These are phyloP conservation scores for Zelopaecilomyces penicillatus DNA, from an alignment of 2,329 filamentous ascomycete species.

Conservation along the genomic window DNA sequence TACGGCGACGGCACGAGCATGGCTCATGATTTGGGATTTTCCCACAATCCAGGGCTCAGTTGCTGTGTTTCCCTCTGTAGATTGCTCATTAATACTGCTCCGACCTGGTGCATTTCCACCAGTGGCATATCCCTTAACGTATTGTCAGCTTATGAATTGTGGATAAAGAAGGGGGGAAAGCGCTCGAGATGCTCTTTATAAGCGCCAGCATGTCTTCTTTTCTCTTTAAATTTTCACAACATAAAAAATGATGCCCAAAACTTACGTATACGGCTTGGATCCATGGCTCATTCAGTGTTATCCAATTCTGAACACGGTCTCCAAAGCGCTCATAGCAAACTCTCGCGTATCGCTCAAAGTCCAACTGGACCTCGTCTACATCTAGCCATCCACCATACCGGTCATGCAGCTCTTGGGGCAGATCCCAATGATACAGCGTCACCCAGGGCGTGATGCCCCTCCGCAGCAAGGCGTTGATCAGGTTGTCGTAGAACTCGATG, in stretches of 20 bases:
- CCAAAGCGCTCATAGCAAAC: slow-evolving; percentile 33
- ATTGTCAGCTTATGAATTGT: background rate
- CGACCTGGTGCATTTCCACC: slow-evolving; percentile 27
- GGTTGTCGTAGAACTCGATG: slow-evolving; percentile 48
- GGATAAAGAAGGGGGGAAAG: no score
- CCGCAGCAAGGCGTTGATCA: slow-evolving; percentile 49
- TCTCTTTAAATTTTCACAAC: no score
- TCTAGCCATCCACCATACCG: slow-evolving; percentile 28
- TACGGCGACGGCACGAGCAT: slow-evolving; percentile 22
- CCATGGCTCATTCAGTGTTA: slow-evolving; percentile 32
- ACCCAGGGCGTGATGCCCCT: slow-evolving; percentile 52
- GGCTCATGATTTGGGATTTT: slow-evolving; percentile 27
- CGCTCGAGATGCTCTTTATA: no score
- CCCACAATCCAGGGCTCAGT: slow-evolving; percentile 29
- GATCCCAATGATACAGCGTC: slow-evolving; percentile 59
- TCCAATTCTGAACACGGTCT: slow-evolving; percentile 30
- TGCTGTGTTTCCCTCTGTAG: slow-evolving; percentile 20
- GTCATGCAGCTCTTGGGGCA: slow-evolving; percentile 27
- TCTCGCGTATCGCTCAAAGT: slow-evolving; percentile 29
- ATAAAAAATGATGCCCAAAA: background rate
- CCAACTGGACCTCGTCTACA: slow-evolving; percentile 20
- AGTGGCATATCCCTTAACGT: slow-evolving; percentile 20
- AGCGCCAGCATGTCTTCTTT: no score
- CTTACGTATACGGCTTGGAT: slow-evolving; percentile 28
- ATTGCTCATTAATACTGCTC: slow-evolving; percentile 13